Evolutionary conservation across 106 monocot genomes (phyloP), one percentile per base, ranked within the genome.

Genomic region (Phalaenopsis aphrodite): DNA sequence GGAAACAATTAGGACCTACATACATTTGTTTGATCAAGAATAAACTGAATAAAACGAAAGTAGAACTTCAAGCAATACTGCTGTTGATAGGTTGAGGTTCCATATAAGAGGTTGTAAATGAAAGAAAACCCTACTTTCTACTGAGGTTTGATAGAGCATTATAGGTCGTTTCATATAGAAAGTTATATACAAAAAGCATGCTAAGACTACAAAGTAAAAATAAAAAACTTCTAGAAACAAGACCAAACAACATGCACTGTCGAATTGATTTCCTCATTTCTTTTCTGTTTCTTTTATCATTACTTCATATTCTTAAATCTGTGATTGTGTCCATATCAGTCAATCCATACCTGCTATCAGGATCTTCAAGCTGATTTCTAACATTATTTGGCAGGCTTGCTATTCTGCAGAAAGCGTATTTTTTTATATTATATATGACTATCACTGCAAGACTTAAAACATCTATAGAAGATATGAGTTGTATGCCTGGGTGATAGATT

Each of bases 331-430:
- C 61, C 18, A 61, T n/a, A 61, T 19, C 8, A 52, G 52, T 61
- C n/a, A 61, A 10, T 61, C 21, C n/a, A 38, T 86, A 97, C 96
- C 96, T 92, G 90, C 96, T 97, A 2, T 97, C 89, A 49, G 92
- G 92, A 77, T 94, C 94, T 88, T 97, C 96, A 81, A 92, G 85
- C 76, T 82, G 79, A 68, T 56, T 84, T 78, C 92, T 97, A 36
- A 82, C 87, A 57, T 90, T 84, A 80, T 89, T 86, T 57, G 96
- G 87, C 80, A 97, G 94, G 76, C 43, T 87, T 55, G 90, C 94
- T 76, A 90, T 57, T 80, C 85, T 85, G 77, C 37, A 24, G 73
- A 57, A 76, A 55, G 8, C 18, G 65, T 36, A 79, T 84, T 7
- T 65, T 11, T 47, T 84, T 19, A 67, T 12, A 46, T 64, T 55